Conservation (phyloP, 78 protist species). For the Parvularia atlantis region DNA sequence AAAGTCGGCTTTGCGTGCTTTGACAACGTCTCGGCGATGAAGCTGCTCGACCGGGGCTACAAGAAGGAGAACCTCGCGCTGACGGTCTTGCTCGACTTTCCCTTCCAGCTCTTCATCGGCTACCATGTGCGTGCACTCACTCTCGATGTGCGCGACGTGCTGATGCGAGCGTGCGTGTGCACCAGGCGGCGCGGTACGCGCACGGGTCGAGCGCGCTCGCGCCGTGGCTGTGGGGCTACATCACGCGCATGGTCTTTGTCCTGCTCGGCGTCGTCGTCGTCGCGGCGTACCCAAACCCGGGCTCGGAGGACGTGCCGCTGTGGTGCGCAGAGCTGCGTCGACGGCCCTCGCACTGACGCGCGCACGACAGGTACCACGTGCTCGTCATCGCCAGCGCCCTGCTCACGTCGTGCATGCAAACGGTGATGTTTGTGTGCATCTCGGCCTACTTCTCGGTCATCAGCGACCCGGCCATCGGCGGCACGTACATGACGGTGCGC, state of each 20-base stretch:
- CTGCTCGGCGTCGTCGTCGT: neutral
- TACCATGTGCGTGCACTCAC: too few relatives aligned
- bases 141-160: too few relatives aligned
- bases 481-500: slow-evolving; percentile 31
- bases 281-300: neutral
- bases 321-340: too few relatives aligned
- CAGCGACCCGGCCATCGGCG: slow-evolving; percentile 35
- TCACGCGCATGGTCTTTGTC: neutral
- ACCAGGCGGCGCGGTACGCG: too few relatives aligned
- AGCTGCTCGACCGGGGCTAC: slow-evolving; percentile 49
- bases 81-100: slow-evolving; percentile 9
- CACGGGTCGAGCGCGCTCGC: too few relatives aligned
- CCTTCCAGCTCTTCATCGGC: neutral
- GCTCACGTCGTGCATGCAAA: neutral
- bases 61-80: slow-evolving; percentile 33
- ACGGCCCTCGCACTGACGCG: too few relatives aligned
- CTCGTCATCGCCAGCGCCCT: slow-evolving; percentile 2
- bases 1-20: slow-evolving; percentile 23
- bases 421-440: slow-evolving; percentile 14
- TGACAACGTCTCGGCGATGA: slow-evolving; percentile 21
- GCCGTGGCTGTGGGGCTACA: neutral
- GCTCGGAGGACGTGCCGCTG: too few relatives aligned
- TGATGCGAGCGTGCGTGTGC: too few relatives aligned
- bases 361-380: neutral
- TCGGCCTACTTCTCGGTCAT: slow-evolving; percentile 33